Evolutionary conservation across 2,329 filamentous ascomycete genomes (phyloP), one percentile per base, ranked within the genome.

Genomic region (Lasiodiplodia theobromae): DNA sequence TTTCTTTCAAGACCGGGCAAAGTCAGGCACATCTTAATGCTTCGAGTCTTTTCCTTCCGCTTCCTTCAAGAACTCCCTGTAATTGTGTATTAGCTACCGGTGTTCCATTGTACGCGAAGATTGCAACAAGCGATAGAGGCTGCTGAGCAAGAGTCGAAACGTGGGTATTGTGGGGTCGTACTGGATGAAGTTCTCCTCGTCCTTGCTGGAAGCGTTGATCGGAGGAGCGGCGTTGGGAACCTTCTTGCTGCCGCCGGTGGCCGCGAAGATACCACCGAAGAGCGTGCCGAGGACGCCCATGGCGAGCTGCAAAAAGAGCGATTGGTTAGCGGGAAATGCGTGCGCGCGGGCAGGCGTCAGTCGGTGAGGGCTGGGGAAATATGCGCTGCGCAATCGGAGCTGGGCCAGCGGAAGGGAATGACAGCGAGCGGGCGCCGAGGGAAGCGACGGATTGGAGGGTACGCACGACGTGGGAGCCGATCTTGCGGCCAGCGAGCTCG

Each of bases 111-210:
- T 47, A 37, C 16, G 14, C 28, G 7, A 31, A 11, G 10, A 37
- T 57, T 12, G 18, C 10, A 16, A 37, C 34, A n/a, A 38, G n/a
- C 10, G 37, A n/a, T 7, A 37, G 31, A 12, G 12, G 44, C 23
- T 63, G 25, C 23, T 18, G 34, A 28, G 11, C 10, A 16, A 8
- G 37, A 18, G 8, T n/a, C 11, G 21, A 3, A 34, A 8, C 12
- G 21, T 10, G 28, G 37, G 23, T 14, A 6, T 18, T 25, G 21
- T 28, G n/a, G 28, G 8, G n/a, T 44, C 86, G 71, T 86, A 91
- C 88, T 89, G 86, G 77, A 91, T 88, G 79, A 90, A 91, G 76
- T 85, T 85, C 82, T 90, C 88, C 82, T 91, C 88, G 73, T 90
- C 88, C 80, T 89, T 89, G 82, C 86, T 89, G 75, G 83, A 82